phyloP scores from a whole-genome alignment of 179 eudicot species.

The Vitellaria paradoxa region DNA sequence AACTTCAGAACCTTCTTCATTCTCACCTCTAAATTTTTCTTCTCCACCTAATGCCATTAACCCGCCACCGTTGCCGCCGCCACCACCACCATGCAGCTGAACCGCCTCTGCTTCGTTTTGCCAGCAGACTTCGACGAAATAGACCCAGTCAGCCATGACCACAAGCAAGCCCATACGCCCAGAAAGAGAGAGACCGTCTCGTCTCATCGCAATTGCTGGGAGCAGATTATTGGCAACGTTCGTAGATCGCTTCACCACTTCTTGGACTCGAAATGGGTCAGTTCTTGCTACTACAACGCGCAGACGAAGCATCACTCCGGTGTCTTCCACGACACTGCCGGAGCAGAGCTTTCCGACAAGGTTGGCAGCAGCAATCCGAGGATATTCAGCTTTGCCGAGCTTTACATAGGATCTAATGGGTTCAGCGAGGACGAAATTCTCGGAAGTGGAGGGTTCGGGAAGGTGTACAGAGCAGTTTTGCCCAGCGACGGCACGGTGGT shows the following conservation, averaged over 20 bases:
- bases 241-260: constrained; percentile 32
- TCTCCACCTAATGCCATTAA: constrained; percentile 8
- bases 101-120: constrained; percentile 54
- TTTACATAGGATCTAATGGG: constrained; percentile 77
- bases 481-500: constrained; percentile 77
- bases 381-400: constrained; percentile 82
- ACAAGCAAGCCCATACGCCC: neutral
- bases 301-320: constrained; percentile 12
- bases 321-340: constrained; percentile 62
- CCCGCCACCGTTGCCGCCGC: constrained; percentile 4
- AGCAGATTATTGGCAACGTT: constrained; percentile 27
- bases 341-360: constrained; percentile 42
- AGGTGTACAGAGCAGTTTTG: constrained; percentile 63
- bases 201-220: constrained; percentile 26
- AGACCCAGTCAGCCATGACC: neutral
- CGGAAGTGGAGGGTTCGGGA: constrained; percentile 95
- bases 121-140: constrained; percentile 36
- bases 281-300: constrained; percentile 13
- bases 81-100: constrained; percentile 41
- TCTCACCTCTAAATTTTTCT: neutral
- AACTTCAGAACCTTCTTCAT: constrained; percentile 3
- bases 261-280: constrained; percentile 20
- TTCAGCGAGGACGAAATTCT: constrained; percentile 56
- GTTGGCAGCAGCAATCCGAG: constrained; percentile 50
- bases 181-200: neutral